Evolutionary conservation across 495 filamentous ascomycete species (phyloP), one percentile per base, ranked within the genome.

Genomic region (Neurospora terricola): DNA sequence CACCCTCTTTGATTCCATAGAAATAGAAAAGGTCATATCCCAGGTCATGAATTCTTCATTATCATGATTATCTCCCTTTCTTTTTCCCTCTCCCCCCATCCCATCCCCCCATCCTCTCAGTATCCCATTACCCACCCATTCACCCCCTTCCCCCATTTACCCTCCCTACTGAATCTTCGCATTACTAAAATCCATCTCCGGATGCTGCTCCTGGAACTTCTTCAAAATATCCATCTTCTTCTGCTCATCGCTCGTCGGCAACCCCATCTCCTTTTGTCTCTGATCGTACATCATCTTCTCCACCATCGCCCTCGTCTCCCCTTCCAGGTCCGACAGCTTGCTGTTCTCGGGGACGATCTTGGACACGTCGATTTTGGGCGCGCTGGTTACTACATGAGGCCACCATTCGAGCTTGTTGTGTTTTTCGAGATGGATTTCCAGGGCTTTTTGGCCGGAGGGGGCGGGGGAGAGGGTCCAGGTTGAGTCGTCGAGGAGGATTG

Each of bases 211-310:
- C 89, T 97, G 90, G 82, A 98, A 99, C 82, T 94, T 93, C 86
- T 92, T 91, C 81, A 99, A 80, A 78, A 98, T 90, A 43, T 98
- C 96, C 82, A 87, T 81, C 88, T 99, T 98, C 85, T 91, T 90
- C 85, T 94, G 88, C 84, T 99, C 95, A 74, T 98, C 96, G 74
- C 92, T 96, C 30, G 90, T 93, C 77, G 92, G 91, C 80, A 90
- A 88, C 8, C 96, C 96, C 75, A 77, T 86, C 86, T 97, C 96
- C 89, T 98, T 98, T 87, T 97, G 94, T 66, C 92, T 86, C 87
- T 99, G 96, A 84, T 99, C 96, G 77, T 87, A 99, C 96, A 99
- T 99, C 96, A 99, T 98, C 88, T 99, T 99, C 90, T 99, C 96
- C 54, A 99, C 96, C 95, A 99, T 98, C n/a, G 77, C 86, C 73